These are phyloP conservation scores for Gossypioides kirkii DNA, from an alignment of 345 rosid species.

Conservation along the genomic window DNA sequence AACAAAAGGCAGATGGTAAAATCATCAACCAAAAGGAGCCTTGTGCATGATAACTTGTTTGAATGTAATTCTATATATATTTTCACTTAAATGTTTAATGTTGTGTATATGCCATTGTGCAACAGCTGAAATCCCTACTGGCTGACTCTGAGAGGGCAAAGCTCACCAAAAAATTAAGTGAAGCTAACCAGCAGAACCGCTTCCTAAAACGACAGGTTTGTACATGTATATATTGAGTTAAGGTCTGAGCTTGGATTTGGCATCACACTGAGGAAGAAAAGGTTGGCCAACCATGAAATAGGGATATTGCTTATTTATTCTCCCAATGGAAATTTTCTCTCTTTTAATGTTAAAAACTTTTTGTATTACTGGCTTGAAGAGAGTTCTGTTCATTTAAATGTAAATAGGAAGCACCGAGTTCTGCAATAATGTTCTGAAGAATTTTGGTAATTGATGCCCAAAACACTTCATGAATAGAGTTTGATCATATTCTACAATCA, in stretches of 20 bases:
- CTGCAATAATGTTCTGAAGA: background rate
- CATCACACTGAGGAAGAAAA: background rate
- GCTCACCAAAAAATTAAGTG: constrained; percentile 69
- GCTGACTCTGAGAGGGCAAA: constrained; percentile 67
- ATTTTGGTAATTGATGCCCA: background rate
- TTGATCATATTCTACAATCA: background rate
- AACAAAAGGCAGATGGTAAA: constrained; percentile 1
- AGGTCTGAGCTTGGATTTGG: background rate
- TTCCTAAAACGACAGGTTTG: constrained; percentile 79
- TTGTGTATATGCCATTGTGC: constrained; percentile 3
- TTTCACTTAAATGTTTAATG: background rate
- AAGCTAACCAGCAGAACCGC: constrained; percentile 93
- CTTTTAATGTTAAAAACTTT: background rate
- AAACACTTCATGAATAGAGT: background rate
- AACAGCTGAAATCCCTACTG: constrained; percentile 60
- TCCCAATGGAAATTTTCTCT: background rate
- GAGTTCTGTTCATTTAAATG: background rate
- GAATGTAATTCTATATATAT: background rate
- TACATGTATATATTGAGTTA: background rate
- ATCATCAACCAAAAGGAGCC: background rate
- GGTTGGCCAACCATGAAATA: background rate
- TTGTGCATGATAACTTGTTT: background rate
- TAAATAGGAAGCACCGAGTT: background rate
- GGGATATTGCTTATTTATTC: background rate
- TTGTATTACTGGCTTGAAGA: constrained; percentile 6